A percentile compares a stretch with the other conserved stretches of the same genome.
Conservation (phyloP, 2,329 filamentous ascomycete genomes). For the Aspergillus sergii region DNA sequence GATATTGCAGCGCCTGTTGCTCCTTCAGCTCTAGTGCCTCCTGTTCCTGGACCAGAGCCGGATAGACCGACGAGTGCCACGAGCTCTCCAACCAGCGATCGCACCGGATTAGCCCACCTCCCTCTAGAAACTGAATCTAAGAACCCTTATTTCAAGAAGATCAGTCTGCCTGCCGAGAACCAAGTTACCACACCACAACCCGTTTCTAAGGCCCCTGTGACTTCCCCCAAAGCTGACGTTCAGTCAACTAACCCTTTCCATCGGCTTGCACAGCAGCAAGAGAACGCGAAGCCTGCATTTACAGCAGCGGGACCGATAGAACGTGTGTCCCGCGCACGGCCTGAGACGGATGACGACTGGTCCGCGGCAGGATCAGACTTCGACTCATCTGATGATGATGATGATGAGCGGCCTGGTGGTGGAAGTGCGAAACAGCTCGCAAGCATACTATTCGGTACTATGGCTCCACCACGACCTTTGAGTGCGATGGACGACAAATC, state of each 20-base stretch:
- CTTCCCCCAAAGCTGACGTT: conserved; percentile 49
- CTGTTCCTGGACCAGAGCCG: conserved; percentile 43
- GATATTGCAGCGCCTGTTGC: conserved; percentile 33
- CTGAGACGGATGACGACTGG: conserved; percentile 76
- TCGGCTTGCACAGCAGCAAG: conserved; percentile 72
- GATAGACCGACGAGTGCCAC: conserved; percentile 55
- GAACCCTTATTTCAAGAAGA: conserved; percentile 93
- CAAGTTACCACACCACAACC: conserved; percentile 50
- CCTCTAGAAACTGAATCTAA: conserved; percentile 75
- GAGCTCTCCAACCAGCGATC: conserved; percentile 52
- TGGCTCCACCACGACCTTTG: conserved; percentile 88
- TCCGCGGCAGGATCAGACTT: conserved; percentile 75
- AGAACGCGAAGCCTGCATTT: conserved; percentile 54
- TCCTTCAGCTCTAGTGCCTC: conserved; percentile 28
- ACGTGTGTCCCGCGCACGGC: conserved; percentile 57
- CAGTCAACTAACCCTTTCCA: conserved; percentile 96
- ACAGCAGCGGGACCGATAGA: conserved; percentile 51
- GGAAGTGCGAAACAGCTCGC: conserved; percentile 88
- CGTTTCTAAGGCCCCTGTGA: conserved; percentile 44
- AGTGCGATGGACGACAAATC: conserved; percentile 77
- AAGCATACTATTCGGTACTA: conserved; percentile 93
- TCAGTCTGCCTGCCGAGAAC: conserved; percentile 68
- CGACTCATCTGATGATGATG: conserved; percentile 70
- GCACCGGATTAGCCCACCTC: conserved; percentile 56
- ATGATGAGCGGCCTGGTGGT: conserved; percentile 77